Percentiles rank a stretch among this genome's conserved stretches.
Evolutionary conservation across 805 yeast genomes (phyloP).

Genomic region (Candida caryicola): DNA sequence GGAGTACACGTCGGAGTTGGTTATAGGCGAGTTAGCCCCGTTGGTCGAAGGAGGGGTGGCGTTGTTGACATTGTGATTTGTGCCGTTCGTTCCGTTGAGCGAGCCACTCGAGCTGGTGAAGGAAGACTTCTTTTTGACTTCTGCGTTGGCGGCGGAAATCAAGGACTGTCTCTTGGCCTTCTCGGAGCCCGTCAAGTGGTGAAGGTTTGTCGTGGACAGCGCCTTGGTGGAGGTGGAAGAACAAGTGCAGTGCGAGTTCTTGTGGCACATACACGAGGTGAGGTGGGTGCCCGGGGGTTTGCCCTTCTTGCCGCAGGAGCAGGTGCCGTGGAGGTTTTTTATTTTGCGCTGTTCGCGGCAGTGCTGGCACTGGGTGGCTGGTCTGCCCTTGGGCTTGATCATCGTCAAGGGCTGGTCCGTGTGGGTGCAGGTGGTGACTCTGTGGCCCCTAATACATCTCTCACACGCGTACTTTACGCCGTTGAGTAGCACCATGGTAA

Average conservation of each 20-base stretch:
- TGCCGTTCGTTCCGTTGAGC: neutral
- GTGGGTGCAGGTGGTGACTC: constrained; percentile 92
- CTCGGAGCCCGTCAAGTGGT: constrained; percentile 12
- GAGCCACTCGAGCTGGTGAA: constrained; percentile 1
- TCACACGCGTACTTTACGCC: constrained; percentile 97
- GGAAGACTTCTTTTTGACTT: constrained; percentile 7
- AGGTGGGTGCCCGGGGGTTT: constrained; percentile 38
- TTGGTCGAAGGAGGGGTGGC: neutral
- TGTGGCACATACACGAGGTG: constrained; percentile 38
- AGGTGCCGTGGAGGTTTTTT: constrained; percentile 63
- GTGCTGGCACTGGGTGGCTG: constrained; percentile 86
- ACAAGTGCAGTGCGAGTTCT: constrained; percentile 42
- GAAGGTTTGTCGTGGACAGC: constrained; percentile 6
- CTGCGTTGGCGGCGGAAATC: constrained; percentile 14
- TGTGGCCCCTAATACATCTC: constrained; percentile 92
- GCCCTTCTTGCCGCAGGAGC: constrained; percentile 65
- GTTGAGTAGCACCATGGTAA: constrained; percentile 77
- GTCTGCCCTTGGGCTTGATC: constrained; percentile 97
- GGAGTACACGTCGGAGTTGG: neutral
- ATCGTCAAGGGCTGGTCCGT: constrained; percentile 85
- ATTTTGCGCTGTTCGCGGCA: constrained; percentile 73
- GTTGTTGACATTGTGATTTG: neutral
- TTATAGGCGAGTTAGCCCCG: neutral
- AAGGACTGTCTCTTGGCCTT: constrained; percentile 17
- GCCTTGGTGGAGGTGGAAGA: constrained; percentile 13